Evolutionary conservation across 179 eudicot genomes (phyloP).

Genomic region (Vitellaria paradoxa): DNA sequence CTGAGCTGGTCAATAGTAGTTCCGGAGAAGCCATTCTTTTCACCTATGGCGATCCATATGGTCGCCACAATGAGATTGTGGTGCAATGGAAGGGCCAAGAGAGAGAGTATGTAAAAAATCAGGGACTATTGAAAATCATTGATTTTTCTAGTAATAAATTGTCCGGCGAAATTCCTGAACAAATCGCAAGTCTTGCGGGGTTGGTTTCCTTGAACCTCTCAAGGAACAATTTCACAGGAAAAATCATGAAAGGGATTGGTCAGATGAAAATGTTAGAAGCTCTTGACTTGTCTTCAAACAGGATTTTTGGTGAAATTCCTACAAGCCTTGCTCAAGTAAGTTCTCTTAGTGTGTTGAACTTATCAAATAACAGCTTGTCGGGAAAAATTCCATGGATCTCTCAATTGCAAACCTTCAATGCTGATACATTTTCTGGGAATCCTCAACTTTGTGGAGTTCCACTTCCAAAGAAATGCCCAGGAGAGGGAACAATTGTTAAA

Average conservation of each 20-base stretch:
- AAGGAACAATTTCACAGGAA: slow-evolving; percentile 28
- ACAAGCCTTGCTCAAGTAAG: neutral
- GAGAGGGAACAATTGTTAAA: neutral
- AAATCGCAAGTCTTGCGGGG: slow-evolving; percentile 18
- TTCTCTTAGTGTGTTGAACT: slow-evolving; percentile 15
- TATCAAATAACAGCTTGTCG: slow-evolving; percentile 38
- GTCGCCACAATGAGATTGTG: neutral
- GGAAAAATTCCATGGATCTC: slow-evolving; percentile 34
- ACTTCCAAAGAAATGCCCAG: neutral
- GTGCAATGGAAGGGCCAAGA: slow-evolving; percentile 14
- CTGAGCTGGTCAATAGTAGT: neutral
- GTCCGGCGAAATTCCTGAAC: slow-evolving; percentile 30
- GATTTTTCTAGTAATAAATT: slow-evolving; percentile 29
- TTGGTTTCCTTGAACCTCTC: slow-evolving; percentile 33
- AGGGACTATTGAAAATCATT: slow-evolving; percentile 7
- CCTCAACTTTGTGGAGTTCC: slow-evolving; percentile 17
- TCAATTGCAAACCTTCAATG: slow-evolving; percentile 18
- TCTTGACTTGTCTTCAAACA: slow-evolving; percentile 37
- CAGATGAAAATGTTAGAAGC: slow-evolving; percentile 24
- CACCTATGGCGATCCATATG: neutral
- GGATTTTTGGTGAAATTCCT: slow-evolving; percentile 38
- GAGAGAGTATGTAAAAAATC: neutral
- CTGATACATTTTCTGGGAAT: slow-evolving; percentile 8
- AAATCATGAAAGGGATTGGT: slow-evolving; percentile 26
- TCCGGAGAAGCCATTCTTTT: neutral